phyloP scores from a whole-genome alignment of 495 filamentous ascomycete genomes.

The Talaromyces trachyspermus region DNA sequence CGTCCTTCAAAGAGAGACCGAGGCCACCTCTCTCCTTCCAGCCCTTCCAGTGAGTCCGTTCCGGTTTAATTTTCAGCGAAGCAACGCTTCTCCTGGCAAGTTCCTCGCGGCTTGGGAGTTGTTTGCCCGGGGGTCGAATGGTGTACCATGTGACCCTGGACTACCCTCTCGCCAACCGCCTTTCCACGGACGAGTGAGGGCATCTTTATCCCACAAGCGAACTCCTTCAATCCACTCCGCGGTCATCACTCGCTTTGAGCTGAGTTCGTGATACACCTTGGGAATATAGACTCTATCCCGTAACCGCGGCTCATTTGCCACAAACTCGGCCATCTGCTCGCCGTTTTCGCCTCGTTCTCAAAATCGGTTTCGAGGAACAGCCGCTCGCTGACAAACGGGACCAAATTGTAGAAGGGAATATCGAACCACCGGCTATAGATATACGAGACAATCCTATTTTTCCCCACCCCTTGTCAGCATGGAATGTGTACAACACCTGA shows the following conservation, averaged over 20 bases:
- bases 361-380: constrained; percentile 92
- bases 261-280: constrained; percentile 72
- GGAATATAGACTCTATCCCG: constrained; percentile 81
- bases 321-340: constrained; percentile 69
- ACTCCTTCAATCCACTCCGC: constrained; percentile 97
- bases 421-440: constrained; percentile 79
- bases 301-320: constrained; percentile 69
- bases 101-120: constrained; percentile 33
- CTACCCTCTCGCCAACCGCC: constrained; percentile 69
- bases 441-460: constrained; percentile 57
- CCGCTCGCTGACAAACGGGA: constrained; percentile 72
- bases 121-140: constrained; percentile 46
- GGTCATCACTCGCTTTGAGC: constrained; percentile 78
- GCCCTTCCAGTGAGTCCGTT: constrained; percentile 73
- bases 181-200: constrained; percentile 64
- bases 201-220: constrained; percentile 79
- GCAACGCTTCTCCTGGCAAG: constrained; percentile 15
- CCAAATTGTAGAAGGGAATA: constrained; percentile 77
- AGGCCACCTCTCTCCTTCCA: constrained; percentile 63
- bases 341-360: constrained; percentile 82
- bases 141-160: constrained; percentile 65
- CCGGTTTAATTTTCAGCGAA: constrained; percentile 61
- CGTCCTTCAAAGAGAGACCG: constrained; percentile 69
- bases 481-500: neutral
- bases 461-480: too few relatives aligned